A percentile compares a stretch with the other conserved stretches of the same genome.
phyloP scores from a whole-genome alignment of 2,329 filamentous ascomycete genomes.

The Stemphylium lycopersici region DNA sequence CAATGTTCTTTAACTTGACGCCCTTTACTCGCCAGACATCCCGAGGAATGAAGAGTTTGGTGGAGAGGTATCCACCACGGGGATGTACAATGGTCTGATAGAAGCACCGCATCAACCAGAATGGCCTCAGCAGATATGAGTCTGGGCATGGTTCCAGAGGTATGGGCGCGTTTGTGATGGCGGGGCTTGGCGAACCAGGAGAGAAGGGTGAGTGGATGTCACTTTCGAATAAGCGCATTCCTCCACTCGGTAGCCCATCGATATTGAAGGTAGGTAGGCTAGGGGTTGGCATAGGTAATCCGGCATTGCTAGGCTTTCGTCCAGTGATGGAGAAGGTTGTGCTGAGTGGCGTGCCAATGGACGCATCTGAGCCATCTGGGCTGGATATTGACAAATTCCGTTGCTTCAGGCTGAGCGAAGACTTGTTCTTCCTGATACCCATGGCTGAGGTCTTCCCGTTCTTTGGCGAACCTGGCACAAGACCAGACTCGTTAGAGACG shows the following conservation, averaged over 20 bases:
- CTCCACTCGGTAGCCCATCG: slow-evolving; percentile 65
- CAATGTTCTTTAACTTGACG: slow-evolving; percentile 87
- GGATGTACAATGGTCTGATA: slow-evolving; percentile 93
- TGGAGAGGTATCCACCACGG: slow-evolving; percentile 88
- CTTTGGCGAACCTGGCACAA: slow-evolving; percentile 46
- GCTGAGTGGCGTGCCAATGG: slow-evolving; percentile 76
- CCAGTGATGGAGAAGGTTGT: slow-evolving; percentile 64
- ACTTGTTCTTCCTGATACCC: slow-evolving; percentile 57
- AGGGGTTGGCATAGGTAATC: slow-evolving; percentile 74
- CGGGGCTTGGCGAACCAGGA: slow-evolving; percentile 69
- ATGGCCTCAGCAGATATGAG: slow-evolving; percentile 87
- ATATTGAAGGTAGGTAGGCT: slow-evolving; percentile 66
- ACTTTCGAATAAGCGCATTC: slow-evolving; percentile 82
- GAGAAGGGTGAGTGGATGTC: slow-evolving; percentile 72
- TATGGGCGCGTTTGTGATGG: slow-evolving; percentile 70
- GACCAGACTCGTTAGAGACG: slow-evolving; percentile 53
- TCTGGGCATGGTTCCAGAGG: slow-evolving; percentile 91
- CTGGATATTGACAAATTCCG: slow-evolving; percentile 73
- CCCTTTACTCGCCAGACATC: slow-evolving; percentile 95
- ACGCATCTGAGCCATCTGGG: slow-evolving; percentile 67
- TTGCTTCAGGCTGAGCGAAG: slow-evolving; percentile 69
- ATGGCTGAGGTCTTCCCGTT: slow-evolving; percentile 36
- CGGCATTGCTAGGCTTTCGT: slow-evolving; percentile 57
- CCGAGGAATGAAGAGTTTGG: slow-evolving; percentile 86
- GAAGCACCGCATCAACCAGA: slow-evolving; percentile 95